Percentiles rank a stretch among this genome's conserved stretches.
These are phyloP conservation scores for Sphaerulina populicola DNA, from an alignment of 2,329 filamentous ascomycete species.

Conservation along the genomic window DNA sequence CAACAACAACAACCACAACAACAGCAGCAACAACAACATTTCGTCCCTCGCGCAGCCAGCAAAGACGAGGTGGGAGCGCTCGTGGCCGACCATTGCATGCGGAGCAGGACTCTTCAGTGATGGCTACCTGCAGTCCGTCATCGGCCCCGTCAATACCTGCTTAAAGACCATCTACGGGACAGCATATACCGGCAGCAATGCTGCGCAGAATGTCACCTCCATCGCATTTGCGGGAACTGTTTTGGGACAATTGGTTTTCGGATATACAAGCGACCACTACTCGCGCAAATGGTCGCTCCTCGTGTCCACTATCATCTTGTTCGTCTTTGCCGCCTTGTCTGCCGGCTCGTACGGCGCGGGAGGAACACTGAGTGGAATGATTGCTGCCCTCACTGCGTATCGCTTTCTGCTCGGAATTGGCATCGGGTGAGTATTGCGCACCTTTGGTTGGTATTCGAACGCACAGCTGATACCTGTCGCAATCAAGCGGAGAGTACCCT, in stretches of 20 bases:
- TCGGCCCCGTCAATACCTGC: slow-evolving; percentile 77
- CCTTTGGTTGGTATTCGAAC: slow-evolving; percentile 29
- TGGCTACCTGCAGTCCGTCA: slow-evolving; percentile 86
- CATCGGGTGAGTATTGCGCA: slow-evolving; percentile 28
- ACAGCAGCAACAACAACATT: slow-evolving; percentile 1
- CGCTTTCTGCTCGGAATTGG: slow-evolving; percentile 63
- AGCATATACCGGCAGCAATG: slow-evolving; percentile 59
- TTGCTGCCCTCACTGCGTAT: slow-evolving; percentile 72
- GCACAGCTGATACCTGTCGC: not conserved
- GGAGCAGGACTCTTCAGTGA: slow-evolving; percentile 86
- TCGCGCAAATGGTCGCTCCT: slow-evolving; percentile 76
- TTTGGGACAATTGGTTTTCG: slow-evolving; percentile 71
- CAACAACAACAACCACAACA: not conserved
- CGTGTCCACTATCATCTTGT: slow-evolving; percentile 70
- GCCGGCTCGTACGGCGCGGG: slow-evolving; percentile 68
- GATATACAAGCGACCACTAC: slow-evolving; percentile 73
- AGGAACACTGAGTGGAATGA: slow-evolving; percentile 60
- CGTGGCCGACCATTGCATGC: slow-evolving; percentile 74
- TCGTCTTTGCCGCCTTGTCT: slow-evolving; percentile 73
- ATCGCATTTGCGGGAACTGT: slow-evolving; percentile 79
- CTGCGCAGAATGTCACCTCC: slow-evolving; percentile 65
- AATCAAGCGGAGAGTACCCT: slow-evolving; percentile 56
- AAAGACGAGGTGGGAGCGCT: slow-evolving; percentile 40
- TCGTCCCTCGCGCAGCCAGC: slow-evolving; percentile 6
- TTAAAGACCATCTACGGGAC: slow-evolving; percentile 59